phyloP scores from a whole-genome alignment of 2,329 filamentous ascomycete species.

The Colletotrichum tropicale region DNA sequence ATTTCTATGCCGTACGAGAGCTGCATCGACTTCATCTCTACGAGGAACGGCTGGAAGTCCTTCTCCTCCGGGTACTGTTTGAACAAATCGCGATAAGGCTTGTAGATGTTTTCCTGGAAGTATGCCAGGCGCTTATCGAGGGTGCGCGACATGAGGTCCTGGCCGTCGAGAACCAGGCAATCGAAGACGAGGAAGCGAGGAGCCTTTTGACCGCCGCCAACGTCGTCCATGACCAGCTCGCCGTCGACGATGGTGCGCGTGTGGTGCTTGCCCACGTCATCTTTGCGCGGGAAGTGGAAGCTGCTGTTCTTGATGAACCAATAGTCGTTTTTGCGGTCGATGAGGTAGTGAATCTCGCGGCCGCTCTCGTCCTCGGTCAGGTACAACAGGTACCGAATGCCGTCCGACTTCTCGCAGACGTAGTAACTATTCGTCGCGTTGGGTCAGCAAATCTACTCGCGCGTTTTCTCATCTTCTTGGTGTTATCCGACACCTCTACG shows the following conservation, averaged over 20 bases:
- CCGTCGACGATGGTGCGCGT: constrained; percentile 85
- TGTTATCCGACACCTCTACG: not conserved
- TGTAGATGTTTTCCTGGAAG: constrained; percentile 78
- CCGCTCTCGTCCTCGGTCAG: constrained; percentile 68
- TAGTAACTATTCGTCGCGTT: constrained; percentile 70
- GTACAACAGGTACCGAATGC: constrained; percentile 94
- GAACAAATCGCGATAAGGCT: constrained; percentile 70
- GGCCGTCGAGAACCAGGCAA: constrained; percentile 81
- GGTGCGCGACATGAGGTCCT: constrained; percentile 76
- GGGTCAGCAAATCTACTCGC: not conserved
- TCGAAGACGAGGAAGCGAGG: constrained; percentile 93
- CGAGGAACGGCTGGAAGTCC: constrained; percentile 74
- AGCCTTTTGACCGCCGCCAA: constrained; percentile 68
- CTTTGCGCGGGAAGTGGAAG: constrained; percentile 80
- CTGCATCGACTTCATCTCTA: constrained; percentile 90
- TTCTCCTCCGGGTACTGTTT: constrained; percentile 72
- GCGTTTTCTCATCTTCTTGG: not conserved
- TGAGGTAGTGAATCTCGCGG: constrained; percentile 82
- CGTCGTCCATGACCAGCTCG: constrained; percentile 87
- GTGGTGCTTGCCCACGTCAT: constrained; percentile 73
- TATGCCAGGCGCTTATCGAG: constrained; percentile 90
- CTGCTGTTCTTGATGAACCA: constrained; percentile 75
- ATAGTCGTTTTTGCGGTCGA: constrained; percentile 98
- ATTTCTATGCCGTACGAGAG: constrained; percentile 86
- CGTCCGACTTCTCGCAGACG: constrained; percentile 98